Percentiles rank a stretch among this genome's conserved stretches.
These are phyloP conservation scores for Fragaria vesca DNA, from an alignment of 306 rosid species.

Conservation along the genomic window DNA sequence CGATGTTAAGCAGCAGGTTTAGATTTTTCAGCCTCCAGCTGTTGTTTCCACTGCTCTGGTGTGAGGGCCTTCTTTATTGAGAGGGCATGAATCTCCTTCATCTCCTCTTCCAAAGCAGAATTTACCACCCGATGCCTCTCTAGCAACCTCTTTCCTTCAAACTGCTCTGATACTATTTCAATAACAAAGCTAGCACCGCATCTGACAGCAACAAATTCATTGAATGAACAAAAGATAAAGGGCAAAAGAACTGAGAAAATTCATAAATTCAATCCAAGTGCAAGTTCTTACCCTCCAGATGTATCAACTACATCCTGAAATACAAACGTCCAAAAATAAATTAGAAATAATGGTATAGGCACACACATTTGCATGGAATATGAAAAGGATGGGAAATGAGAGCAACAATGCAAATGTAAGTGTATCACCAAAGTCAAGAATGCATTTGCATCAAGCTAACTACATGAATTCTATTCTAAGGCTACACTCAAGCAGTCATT, in stretches of 20 bases:
- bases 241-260: not conserved
- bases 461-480: not conserved
- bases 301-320: conserved; percentile 93
- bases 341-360: not conserved
- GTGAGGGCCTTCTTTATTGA: conserved; percentile 84
- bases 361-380: not conserved
- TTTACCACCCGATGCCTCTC: conserved; percentile 94
- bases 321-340: conserved; percentile 3
- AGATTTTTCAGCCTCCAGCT: conserved; percentile 56
- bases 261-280: not conserved
- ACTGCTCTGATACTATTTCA: conserved; percentile 75
- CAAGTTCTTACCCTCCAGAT: conserved; percentile 78
- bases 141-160: conserved; percentile 83
- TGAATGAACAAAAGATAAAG: not conserved
- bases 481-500: not conserved
- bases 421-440: not conserved
- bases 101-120: conserved; percentile 71
- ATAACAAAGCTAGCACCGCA: conserved; percentile 81
- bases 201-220: conserved; percentile 34
- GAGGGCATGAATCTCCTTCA: conserved; percentile 93
- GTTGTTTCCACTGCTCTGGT: conserved; percentile 93
- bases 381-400: not conserved
- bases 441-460: not conserved
- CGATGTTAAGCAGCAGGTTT: conserved; percentile 46
- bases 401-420: not conserved